phyloP scores from a whole-genome alignment of 495 filamentous ascomycete species.

The Neurospora discreta region DNA sequence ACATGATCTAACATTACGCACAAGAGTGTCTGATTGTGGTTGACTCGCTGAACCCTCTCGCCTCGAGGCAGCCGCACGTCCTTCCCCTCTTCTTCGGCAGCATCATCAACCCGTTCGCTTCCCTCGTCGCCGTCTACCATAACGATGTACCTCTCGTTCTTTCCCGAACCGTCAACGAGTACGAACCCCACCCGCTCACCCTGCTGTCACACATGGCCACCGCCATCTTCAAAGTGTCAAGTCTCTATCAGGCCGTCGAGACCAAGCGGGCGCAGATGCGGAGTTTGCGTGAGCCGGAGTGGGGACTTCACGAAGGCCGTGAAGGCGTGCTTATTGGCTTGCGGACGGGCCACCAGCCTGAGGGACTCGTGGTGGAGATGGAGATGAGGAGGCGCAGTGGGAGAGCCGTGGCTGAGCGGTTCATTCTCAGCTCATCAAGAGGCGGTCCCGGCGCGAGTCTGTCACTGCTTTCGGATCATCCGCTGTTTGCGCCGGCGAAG shows the following conservation, averaged over 20 bases:
- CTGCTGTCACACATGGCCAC: conserved; percentile 39
- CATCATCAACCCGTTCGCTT: conserved; percentile 41
- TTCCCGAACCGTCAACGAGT: conserved; percentile 29
- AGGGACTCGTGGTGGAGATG: conserved; percentile 67
- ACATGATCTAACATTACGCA: conserved; percentile 18
- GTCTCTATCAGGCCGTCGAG: conserved; percentile 57
- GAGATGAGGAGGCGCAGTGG: conserved; percentile 77
- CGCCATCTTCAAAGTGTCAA: conserved; percentile 34
- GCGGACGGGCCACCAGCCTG: conserved; percentile 6
- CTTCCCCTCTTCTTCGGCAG: conserved; percentile 44
- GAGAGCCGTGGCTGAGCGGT: conserved; percentile 64
- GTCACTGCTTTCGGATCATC: conserved; percentile 70
- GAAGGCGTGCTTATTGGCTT: conserved; percentile 65
- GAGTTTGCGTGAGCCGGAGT: conserved; percentile 58
- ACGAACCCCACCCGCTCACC: conserved; percentile 60
- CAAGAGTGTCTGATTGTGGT: conserved; percentile 49
- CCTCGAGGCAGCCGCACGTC: conserved; percentile 21
- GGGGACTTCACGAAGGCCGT: conserved; percentile 60
- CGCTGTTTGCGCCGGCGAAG: conserved; percentile 45
- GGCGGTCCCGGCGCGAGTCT: conserved; percentile 32
- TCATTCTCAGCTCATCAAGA: conserved; percentile 43
- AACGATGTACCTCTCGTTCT: conserved; percentile 43
- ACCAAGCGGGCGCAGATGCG: conserved; percentile 56
- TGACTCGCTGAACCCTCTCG: conserved; percentile 49
- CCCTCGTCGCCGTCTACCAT: conserved; percentile 57